Conservation (phyloP, 805 yeast genomes). For the Pichia paraexigua region DNA sequence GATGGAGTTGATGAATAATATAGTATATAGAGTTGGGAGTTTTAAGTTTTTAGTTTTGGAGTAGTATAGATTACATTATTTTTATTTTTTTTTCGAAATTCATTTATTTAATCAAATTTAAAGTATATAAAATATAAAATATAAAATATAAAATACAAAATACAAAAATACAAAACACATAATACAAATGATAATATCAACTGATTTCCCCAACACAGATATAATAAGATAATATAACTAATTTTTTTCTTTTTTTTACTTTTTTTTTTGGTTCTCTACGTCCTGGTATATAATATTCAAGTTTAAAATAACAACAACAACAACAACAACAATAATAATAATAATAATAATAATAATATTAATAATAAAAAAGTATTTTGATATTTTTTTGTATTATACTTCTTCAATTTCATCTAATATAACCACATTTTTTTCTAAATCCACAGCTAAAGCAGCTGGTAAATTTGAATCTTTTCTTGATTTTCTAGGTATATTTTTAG, state of each 20-base stretch:
- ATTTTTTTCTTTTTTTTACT: background rate
- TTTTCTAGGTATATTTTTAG: slow-evolving; percentile 13
- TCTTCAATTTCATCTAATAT: slow-evolving; percentile 8
- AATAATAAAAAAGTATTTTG: background rate
- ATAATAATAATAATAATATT: background rate
- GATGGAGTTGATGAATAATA: too few relatives aligned
- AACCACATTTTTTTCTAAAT: slow-evolving; percentile 26
- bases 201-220: background rate
- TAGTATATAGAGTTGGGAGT: too few relatives aligned
- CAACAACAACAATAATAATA: too few relatives aligned
- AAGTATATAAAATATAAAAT: background rate
- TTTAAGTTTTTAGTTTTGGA: too few relatives aligned
- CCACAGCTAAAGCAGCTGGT: slow-evolving; percentile 33
- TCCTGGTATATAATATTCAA: too few relatives aligned
- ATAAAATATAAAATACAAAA: background rate
- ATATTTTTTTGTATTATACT: background rate
- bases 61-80: too few relatives aligned
- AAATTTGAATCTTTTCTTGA: slow-evolving; percentile 49
- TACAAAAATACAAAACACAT: background rate
- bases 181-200: background rate
- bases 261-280: background rate
- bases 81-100: too few relatives aligned
- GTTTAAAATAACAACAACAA: background rate
- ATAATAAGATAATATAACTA: background rate
- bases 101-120: too few relatives aligned